Percentiles rank a stretch among this genome's conserved stretches.
phyloP scores from a whole-genome alignment of 768 basidiomycete genomes.

The Brasilioporus rufonigricans region DNA sequence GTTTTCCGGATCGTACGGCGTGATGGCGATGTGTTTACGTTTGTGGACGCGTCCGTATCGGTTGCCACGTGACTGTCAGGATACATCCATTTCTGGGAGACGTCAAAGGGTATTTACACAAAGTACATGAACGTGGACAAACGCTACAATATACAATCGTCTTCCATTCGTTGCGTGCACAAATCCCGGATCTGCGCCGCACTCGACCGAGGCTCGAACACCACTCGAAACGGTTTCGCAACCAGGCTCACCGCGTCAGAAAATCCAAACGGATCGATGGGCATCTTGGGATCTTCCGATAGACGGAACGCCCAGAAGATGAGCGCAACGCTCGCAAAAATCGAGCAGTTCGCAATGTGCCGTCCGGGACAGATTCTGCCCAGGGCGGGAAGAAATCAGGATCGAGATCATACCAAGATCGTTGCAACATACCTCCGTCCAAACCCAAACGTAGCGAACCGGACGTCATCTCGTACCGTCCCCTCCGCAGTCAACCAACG shows the following conservation, averaged over 20 bases:
- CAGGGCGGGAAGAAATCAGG: neutral
- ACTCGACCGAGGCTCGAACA: neutral
- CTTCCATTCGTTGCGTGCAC: neutral
- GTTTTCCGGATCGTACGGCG: too few relatives aligned
- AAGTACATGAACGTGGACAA: too few relatives aligned
- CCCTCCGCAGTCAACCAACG: conserved; percentile 3
- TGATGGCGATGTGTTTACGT: neutral
- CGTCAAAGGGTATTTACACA: too few relatives aligned
- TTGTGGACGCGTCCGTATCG: conserved; percentile 1
- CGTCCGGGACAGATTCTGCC: conserved; percentile 3
- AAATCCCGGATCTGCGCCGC: neutral
- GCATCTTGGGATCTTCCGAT: neutral
- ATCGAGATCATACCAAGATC: too few relatives aligned
- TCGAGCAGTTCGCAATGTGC: conserved; percentile 5
- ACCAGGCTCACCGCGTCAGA: neutral
- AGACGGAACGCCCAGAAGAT: conserved; percentile 6
- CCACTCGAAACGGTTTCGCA: neutral
- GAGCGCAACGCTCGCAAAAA: neutral
- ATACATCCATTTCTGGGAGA: too few relatives aligned
- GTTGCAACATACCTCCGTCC: conserved; percentile 1
- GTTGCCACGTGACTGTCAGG: neutral
- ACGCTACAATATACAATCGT: neutral
- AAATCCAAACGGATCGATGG: conserved; percentile 1
- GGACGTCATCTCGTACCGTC: conserved; percentile 1
- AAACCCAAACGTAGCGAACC: conserved; percentile 7